Evolutionary conservation across 164 flowering plant genomes (phyloP), one percentile per base, ranked within the genome.

Genomic region (Umbilicus rupestris): DNA sequence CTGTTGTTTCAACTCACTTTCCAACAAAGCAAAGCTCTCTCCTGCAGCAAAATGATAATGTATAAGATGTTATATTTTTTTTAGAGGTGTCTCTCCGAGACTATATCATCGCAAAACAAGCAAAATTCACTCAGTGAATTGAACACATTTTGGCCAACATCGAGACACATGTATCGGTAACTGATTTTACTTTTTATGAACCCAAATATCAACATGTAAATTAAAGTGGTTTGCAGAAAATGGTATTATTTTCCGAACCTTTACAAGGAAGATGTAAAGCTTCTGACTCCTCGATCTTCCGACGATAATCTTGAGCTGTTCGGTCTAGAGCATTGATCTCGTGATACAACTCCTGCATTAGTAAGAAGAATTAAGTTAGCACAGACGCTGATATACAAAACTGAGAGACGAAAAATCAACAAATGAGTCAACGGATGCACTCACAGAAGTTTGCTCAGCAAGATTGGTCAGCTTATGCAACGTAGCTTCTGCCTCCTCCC

Each of bases 1-100:
- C 76, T 95, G 97, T 70, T 91, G 85, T 78, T 92, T 95, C 47
- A 95, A 67, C 70, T 95, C 99, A 2, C 88, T 81, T 66, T 83
- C 83, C 73, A 95, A 79, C 50, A 88, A 83, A 20, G 91, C 79
- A 62, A 92, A 86, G 83, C 89, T 81, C 70, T 95, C 97, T 57
- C 99, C 99, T 89, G 3, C 11, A 77, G 45, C n/a, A 10, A 62
- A 19, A 20, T 31, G 28, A 19, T n/a, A 62, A 37, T 29, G 33
- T 30, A 7, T n/a, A 62, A 62, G 22, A 17, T n/a, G 60, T 9
- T 55, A 3, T 30, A 26, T n/a, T 1, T 31, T 7, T n/a, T 19
- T 14, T 16, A n/a, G 15, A 60, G 22, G 11, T 60, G 37, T 31
- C 12, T 29, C 39, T 20, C 8, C 39, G 28, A 31, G 22, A 15